A percentile compares a stretch with the other conserved stretches of the same genome.
These are phyloP conservation scores for Clonostachys solani DNA, from an alignment of 2,329 filamentous ascomycete species.

Conservation along the genomic window DNA sequence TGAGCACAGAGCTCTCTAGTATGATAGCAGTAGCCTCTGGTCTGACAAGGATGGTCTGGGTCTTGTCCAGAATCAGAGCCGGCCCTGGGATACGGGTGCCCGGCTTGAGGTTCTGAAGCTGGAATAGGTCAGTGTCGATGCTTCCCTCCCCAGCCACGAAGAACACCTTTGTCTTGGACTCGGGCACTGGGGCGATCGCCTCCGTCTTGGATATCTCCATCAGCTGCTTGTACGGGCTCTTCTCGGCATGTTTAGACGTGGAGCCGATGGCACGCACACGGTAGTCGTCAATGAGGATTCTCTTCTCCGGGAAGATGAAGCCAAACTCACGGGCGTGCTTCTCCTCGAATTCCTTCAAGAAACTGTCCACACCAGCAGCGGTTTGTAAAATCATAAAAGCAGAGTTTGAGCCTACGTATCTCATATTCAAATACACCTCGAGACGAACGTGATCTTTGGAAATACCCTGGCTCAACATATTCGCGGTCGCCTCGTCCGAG, in stretches of 20 bases:
- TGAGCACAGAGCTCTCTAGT: conserved; percentile 18
- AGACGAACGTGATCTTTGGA: conserved; percentile 21
- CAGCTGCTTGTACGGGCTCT: neutral
- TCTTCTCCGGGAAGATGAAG: conserved; percentile 25
- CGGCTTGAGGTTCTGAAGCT: neutral
- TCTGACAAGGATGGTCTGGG: conserved; percentile 21
- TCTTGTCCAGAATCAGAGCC: conserved; percentile 20
- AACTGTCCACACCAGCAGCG: conserved; percentile 1
- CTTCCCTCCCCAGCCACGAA: neutral
- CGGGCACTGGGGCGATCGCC: too few species aligned
- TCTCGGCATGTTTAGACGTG: neutral
- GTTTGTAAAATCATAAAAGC: conserved; percentile 37
- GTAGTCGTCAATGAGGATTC: conserved; percentile 33
- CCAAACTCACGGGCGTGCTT: conserved; percentile 33
- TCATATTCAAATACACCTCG: conserved; percentile 36
- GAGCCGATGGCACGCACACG: conserved; percentile 19
- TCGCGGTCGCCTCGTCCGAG: conserved; percentile 25
- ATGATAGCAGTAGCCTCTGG: conserved; percentile 17
- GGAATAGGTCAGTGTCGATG: neutral
- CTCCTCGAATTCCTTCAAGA: conserved; percentile 21
- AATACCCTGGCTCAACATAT: neutral
- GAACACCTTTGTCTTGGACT: too few species aligned
- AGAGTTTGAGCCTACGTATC: conserved; percentile 45
- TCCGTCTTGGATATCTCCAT: neutral
- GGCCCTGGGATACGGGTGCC: conserved; percentile 17